Evolutionary conservation across 2,329 filamentous ascomycete species (phyloP).

Genomic region (Aspergillus fumigatus): DNA sequence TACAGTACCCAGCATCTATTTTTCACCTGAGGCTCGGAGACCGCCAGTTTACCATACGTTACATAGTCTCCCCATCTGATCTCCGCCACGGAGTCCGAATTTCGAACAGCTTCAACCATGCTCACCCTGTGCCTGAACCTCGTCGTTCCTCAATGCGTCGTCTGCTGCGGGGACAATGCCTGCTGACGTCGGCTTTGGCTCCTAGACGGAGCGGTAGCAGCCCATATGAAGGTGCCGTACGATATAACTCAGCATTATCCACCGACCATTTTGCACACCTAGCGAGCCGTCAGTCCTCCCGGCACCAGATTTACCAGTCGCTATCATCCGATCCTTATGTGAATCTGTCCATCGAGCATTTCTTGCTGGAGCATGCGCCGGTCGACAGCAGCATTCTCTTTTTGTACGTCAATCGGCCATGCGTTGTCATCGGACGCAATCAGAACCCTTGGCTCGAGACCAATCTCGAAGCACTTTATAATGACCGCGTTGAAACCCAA

Average conservation of each 20-base stretch:
- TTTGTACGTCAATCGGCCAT: conserved; percentile 81
- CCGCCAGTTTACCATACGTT: background rate
- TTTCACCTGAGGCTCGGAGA: background rate
- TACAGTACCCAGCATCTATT: background rate
- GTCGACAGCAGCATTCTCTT: conserved; percentile 73
- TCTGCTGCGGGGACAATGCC: conserved; percentile 13
- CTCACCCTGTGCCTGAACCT: background rate
- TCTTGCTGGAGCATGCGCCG: conserved; percentile 71
- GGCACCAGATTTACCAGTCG: conserved; percentile 66
- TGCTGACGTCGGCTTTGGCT: conserved; percentile 11
- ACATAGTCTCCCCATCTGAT: background rate
- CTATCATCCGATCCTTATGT: conserved; percentile 69
- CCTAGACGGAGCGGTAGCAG: conserved; percentile 8
- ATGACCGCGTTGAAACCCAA: conserved; percentile 22
- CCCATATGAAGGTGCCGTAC: conserved; percentile 3
- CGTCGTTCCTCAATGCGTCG: background rate
- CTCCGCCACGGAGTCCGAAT: background rate
- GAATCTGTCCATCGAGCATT: conserved; percentile 92
- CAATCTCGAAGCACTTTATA: conserved; percentile 62
- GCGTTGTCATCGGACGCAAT: conserved; percentile 88
- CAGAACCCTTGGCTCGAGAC: conserved; percentile 97
- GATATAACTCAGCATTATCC: conserved; percentile 29
- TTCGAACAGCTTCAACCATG: background rate
- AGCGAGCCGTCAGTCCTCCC: conserved; percentile 29
- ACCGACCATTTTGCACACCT: conserved; percentile 31